Evolutionary conservation across 768 basidiomycete genomes (phyloP), one percentile per base, ranked within the genome.

Genomic region (Trametes cinnabarina): DNA sequence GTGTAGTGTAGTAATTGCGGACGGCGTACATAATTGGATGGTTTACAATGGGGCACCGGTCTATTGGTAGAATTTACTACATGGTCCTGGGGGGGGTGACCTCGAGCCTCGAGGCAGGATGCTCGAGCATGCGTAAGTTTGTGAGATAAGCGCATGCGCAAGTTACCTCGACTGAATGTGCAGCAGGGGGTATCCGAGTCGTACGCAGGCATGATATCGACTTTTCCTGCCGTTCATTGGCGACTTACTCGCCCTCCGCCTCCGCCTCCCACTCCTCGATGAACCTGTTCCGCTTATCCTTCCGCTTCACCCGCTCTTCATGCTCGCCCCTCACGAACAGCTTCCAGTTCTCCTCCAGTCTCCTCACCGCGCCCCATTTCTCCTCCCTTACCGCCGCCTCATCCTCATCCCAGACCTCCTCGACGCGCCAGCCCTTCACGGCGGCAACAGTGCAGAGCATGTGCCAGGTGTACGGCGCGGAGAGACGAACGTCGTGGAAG

Each of bases 341-440:
- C 34, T 73, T 66, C 90, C 90, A 95, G 59, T 95, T 95, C 54
- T 73, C 73, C 69, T 88, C 80, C 53, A 95, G 68, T 51, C 77
- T 79, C 39, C 81, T 76, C 32, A 94, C 87, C 20, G 73, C 84
- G 32, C 91, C 92, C 82, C 84, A 85, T 15, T 74, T 60, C 1
- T 63, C 70, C 50, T 73, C 68, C 8, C 73, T 67, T 9, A 71
- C 62, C 2, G 70, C 67, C 4, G 76, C 44, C n/a, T 58, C 55
- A 8, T 62, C 57, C 14, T 66, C 62, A 34, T 71, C 71, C 81
- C 87, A 90, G 4, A 74, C 74, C 1, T 76, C 74, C 69, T 96
- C 94, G 15, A 92, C 66, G 3, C 68, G 64, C 93, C 94, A 96
- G 4, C 85, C 85, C 66, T 84, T 87, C n/a, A 88, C 78, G 34